Conservation (phyloP, 441 rosid species). For the Populus tomentosa region DNA sequence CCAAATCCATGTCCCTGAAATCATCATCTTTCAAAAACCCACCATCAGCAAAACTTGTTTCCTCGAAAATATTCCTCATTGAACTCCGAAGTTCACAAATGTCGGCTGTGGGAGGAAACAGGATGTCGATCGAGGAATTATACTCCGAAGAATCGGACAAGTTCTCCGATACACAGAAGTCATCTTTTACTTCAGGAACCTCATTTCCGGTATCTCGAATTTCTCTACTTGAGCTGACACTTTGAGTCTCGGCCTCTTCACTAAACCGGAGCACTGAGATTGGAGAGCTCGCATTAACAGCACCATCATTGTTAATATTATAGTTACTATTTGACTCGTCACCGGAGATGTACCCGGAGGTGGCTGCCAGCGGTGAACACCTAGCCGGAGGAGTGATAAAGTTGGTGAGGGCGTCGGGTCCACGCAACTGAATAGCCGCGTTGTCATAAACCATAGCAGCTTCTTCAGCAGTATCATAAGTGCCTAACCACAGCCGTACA, state of each 20-base stretch:
- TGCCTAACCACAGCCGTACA: slow-evolving; percentile 85
- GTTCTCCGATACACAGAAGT: slow-evolving; percentile 24
- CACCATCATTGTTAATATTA: neutral
- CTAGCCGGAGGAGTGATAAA: slow-evolving; percentile 47
- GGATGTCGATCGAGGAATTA: slow-evolving; percentile 20
- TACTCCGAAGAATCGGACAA: slow-evolving; percentile 28
- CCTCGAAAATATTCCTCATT: slow-evolving; percentile 34
- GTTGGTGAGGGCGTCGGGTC: slow-evolving; percentile 79
- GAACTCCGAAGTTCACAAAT: slow-evolving; percentile 36
- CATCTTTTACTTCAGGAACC: slow-evolving; percentile 21
- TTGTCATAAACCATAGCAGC: slow-evolving; percentile 92
- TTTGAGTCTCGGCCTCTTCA: slow-evolving; percentile 42
- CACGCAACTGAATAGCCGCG: slow-evolving; percentile 91
- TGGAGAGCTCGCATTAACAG: slow-evolving; percentile 32
- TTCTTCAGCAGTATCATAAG: slow-evolving; percentile 86
- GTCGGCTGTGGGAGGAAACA: slow-evolving; percentile 20
- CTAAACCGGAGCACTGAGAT: slow-evolving; percentile 51
- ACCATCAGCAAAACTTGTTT: slow-evolving; percentile 13
- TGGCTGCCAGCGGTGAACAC: neutral
- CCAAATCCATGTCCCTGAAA: slow-evolving; percentile 16
- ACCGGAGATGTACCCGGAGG: slow-evolving; percentile 34
- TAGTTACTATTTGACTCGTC: slow-evolving; percentile 39
- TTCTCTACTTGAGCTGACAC: slow-evolving; percentile 14
- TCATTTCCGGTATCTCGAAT: slow-evolving; percentile 11
- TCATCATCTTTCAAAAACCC: slow-evolving; percentile 26